Base-by-base conservation (phyloP, 2,329 filamentous ascomycete genomes). In the Metarhizium album region DNA sequence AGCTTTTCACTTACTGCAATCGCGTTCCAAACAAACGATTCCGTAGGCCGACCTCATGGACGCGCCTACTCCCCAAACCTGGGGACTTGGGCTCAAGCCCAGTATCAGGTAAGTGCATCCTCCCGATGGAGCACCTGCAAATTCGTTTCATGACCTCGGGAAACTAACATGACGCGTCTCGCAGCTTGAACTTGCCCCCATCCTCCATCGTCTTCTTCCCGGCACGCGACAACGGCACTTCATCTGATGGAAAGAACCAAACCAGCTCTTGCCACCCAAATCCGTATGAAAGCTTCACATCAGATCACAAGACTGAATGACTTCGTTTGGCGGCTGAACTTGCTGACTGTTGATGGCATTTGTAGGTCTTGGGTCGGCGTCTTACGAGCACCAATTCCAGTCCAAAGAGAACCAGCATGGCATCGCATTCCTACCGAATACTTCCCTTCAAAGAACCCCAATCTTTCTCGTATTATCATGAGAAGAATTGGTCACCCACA, bases 171-270 rank as follows among this genome's bases (percentile, higher is more conserved):
- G 48, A 27, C 46, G 48, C 29, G 27, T 42, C 45, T 46, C 31
- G 37, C 22, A 65, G 60, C 35, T 59, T 59, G 31, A 52, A 56
- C 14, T 57, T 58, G 14, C 50, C 58, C 11, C 35, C 51, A 23
- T 55, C 59, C 8, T 66, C 64, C 50, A 48, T 62, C 48, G 46
- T 53, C 1, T 64, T 57, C 55, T 65, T 66, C 45, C 54, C 63
- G 18, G 53, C 48, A 47, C 48, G 42, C 29, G 46, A 47, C 33
- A 45, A 50, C 48, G 35, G 38, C n/a, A 23, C 50, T n/a, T 48
- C 40, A 38, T 29, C 24, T 40, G 4, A 23, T 23, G 22, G 27
- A 24, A 31, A n/a, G 31, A 38, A 47, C 22, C 22, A 42, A 23
- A 35, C 45, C 16, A 16, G 40, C 38, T 37, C 13, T 33, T 29